A percentile compares a stretch with the other conserved stretches of the same genome.
These are phyloP conservation scores for Millerozyma miso DNA, from an alignment of 805 yeast species.

Conservation along the genomic window DNA sequence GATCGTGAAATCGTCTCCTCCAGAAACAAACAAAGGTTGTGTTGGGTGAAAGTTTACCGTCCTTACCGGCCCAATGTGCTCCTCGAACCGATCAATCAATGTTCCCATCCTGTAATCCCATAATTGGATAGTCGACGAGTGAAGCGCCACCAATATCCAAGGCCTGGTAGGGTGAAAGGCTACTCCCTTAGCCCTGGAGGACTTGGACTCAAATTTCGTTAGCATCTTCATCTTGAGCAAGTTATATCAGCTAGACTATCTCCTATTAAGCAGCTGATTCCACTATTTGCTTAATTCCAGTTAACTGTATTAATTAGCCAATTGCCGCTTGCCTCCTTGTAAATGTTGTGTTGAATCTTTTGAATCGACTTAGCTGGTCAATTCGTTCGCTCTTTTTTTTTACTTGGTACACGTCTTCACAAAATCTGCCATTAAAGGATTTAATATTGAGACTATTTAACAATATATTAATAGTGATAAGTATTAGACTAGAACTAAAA, in stretches of 20 bases:
- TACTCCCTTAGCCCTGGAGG: constrained; percentile 95
- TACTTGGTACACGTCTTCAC: neutral
- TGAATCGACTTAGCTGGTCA: neutral
- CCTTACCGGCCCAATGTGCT: constrained; percentile 98
- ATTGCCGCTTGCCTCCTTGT: neutral
- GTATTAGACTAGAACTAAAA: constrained; percentile 2
- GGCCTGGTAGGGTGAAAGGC: constrained; percentile 96
- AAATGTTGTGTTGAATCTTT: neutral
- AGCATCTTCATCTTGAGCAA: constrained; percentile 68
- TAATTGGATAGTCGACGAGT: constrained; percentile 96
- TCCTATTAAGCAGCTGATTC: neutral
- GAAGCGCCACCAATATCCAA: constrained; percentile 92
- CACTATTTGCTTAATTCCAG: neutral
- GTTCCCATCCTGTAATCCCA: constrained; percentile 99
- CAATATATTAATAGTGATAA: neutral
- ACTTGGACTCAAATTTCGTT: constrained; percentile 87
- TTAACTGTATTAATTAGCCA: neutral
- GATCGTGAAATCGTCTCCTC: constrained; percentile 94
- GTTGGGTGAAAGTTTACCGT: constrained; percentile 95
- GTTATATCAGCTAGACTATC: neutral
- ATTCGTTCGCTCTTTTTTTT: neutral
- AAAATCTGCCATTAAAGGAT: neutral
- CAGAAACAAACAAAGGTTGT: constrained; percentile 94
- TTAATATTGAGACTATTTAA: too few species aligned
- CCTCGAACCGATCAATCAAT: constrained; percentile 91